phyloP scores from a whole-genome alignment of 2,329 filamentous ascomycete species.

The Coniochaeta sp. region DNA sequence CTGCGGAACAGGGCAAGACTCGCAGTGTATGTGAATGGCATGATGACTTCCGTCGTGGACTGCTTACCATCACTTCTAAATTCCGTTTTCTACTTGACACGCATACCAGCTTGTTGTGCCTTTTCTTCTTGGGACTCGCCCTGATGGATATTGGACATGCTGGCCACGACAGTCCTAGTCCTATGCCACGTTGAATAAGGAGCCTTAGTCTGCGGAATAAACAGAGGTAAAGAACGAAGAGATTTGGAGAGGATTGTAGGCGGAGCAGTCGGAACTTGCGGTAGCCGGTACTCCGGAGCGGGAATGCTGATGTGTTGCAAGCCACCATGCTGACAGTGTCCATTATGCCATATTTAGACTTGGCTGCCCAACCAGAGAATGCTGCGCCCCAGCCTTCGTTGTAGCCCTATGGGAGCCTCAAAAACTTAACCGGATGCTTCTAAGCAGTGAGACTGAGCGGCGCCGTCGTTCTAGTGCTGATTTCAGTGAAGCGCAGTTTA shows the following conservation, averaged over 20 bases:
- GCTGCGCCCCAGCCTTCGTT: not conserved
- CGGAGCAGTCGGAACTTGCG: not conserved
- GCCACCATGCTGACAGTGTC: not conserved
- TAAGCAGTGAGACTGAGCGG: not conserved
- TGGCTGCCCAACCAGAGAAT: not conserved
- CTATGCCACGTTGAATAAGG: too few relatives aligned
- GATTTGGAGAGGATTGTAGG: too few relatives aligned
- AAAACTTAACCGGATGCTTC: not conserved
- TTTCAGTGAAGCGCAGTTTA: not conserved
- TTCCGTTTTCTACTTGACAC: too few relatives aligned
- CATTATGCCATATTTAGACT: not conserved
- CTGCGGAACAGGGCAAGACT: not conserved
- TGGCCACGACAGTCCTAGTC: too few relatives aligned
- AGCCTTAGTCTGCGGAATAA: too few relatives aligned
- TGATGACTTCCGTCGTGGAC: too few relatives aligned
- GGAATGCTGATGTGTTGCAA: not conserved
- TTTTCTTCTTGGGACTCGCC: too few relatives aligned
- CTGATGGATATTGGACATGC: too few relatives aligned
- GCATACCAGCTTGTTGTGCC: too few relatives aligned
- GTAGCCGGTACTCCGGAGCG: not conserved
- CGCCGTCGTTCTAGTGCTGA: not conserved
- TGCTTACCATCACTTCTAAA: too few relatives aligned
- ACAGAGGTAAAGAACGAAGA: too few relatives aligned
- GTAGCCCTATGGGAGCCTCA: not conserved
- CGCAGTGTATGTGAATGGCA: too few relatives aligned